A percentile compares a stretch with the other conserved stretches of the same genome.
These are phyloP conservation scores for Erysimum cheiri DNA, from an alignment of 441 rosid genomes.

Conservation along the genomic window DNA sequence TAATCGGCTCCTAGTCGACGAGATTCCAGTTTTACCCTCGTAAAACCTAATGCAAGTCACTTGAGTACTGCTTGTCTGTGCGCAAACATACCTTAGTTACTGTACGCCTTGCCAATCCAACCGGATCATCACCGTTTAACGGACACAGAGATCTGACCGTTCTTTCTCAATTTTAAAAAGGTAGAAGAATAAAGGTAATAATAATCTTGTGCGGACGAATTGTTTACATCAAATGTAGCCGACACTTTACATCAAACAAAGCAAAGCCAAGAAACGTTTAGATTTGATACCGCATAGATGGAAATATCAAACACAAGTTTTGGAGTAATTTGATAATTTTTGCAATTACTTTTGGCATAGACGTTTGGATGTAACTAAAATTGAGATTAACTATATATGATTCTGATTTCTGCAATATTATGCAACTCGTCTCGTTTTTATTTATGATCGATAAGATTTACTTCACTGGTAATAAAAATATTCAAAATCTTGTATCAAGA, in stretches of 20 bases:
- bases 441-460: too few relatives aligned
- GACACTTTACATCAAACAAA: not conserved
- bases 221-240: not conserved
- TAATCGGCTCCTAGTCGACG: not conserved
- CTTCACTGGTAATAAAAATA: too few relatives aligned
- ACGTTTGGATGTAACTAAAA: too few relatives aligned
- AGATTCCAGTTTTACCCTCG: slow-evolving; percentile 30
- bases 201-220: not conserved
- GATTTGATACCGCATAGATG: too few relatives aligned
- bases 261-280: not conserved
- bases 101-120: not conserved
- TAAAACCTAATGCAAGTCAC: not conserved
- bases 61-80: slow-evolving; percentile 8
- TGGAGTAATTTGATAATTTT: too few relatives aligned
- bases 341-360: too few relatives aligned
- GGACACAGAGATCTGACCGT: slow-evolving; percentile 14
- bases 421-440: too few relatives aligned
- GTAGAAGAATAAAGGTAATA: not conserved
- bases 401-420: too few relatives aligned
- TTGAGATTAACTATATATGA: too few relatives aligned
- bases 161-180: not conserved
- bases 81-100: not conserved
- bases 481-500: too few relatives aligned
- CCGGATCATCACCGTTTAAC: not conserved
- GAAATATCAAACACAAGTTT: too few relatives aligned